Base-by-base conservation (phyloP, 352 stramenopile species). In the Phytophthora syringae region DNA sequence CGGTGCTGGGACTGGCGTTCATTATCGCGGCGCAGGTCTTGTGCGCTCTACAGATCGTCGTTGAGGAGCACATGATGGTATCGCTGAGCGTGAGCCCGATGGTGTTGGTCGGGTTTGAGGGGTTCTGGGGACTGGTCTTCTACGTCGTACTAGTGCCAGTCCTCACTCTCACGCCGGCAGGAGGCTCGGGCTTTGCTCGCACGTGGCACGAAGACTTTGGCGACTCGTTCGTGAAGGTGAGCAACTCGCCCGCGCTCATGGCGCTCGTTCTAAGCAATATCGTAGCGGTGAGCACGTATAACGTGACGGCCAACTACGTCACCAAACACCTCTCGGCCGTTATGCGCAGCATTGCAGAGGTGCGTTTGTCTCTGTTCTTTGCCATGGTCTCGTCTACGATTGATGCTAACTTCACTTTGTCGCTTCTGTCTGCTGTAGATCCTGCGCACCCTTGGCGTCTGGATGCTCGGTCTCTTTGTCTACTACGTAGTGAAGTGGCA, bases 11-110 rank as follows among this genome's bases (percentile, higher is more conserved):
- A 0, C 75, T 95, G 25, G 64, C 65, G 36, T 86, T 97, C 52
- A 90, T 96, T 59, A 84, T 97, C 37, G 57, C 78, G 1, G 71
- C 88, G 13, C 90, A 97, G 67, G 70, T 96, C 39, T 66, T 97
- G 55, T 90, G 83, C 39, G 90, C 90, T 43, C 64, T 93, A 61
- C 90, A 97, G 77, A 96, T 97, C 55, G 85, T 96, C 22, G 87
- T 97, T 20, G 90, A 97, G 63, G 90, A 97, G 72, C 84, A 92
- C 72, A 92, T 95, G 78, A 89, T 96, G 73, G 59, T 90, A 30
- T 73, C 72, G 27, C 68, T 95, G 27, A 85, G 95, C 60, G 80
- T 96, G 55, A 93, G 84, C 59, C 87, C 88, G 22, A 92, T 97
- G 82, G 75, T 95, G 64, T 74, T 95, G 40, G 89, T 97, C 27